Evolutionary conservation across 139 green algal genomes (phyloP), one percentile per base, ranked within the genome.

Genomic region (Tetraselmis chui): DNA sequence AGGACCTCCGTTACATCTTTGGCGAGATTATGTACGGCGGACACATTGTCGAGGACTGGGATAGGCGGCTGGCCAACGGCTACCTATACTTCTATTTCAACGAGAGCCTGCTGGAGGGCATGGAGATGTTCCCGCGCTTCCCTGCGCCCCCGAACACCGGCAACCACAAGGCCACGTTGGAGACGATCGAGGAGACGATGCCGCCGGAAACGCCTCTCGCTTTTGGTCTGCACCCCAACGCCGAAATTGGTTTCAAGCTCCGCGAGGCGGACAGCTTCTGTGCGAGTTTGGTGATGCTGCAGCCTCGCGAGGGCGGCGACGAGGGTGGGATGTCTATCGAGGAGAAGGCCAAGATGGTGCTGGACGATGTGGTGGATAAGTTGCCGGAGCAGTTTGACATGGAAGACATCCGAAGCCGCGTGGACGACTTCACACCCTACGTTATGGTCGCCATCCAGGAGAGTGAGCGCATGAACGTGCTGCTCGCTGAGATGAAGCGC

Each of bases 11-110:
- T 1, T 98, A 98, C 90, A 94, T 98, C 81, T 94, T 97, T 89
- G 95, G 95, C 29, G 95, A 98, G 87, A 98, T 98, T 86, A 97
- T 98, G 92, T 98, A 98, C 82, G 95, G 95, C 25, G 95, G 95
- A 2, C 95, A 98, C 89, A 94, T 98, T 30, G 94, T 98, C 75
- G 95, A 98, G 82, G 93, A 96, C 83, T 97, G 93, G 92, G 95
- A 98, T 83, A 85, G 95, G 25, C 92, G 94, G 45, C 90, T 97
- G n/a, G 86, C 89, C 24, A 91, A 87, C 74, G 87, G 89, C 1
- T 96, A 97, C 87, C 87, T 96, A 25, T 59, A 80, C 79, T 28
- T 90, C 77, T 94, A 94, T 85, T 89, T 98, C 79, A 92, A 93
- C 28, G 92, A 97, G 83, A 79, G 81, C 11, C 89, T 98, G 80